phyloP scores from a whole-genome alignment of 208 protist species.

The Angomonas deanei region DNA sequence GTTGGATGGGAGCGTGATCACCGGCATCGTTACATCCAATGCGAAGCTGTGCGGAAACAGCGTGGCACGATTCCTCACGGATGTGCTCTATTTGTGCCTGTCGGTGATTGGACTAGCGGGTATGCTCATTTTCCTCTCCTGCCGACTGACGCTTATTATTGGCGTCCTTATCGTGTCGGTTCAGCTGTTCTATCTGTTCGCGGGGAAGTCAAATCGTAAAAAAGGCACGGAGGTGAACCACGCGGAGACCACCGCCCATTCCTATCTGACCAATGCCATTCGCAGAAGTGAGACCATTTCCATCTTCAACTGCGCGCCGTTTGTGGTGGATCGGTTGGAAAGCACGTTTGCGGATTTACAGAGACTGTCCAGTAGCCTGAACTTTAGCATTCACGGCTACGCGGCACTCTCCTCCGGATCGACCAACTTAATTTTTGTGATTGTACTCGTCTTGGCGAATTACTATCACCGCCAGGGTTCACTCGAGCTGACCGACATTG shows the following conservation, averaged over 20 bases:
- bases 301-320: conserved; percentile 45
- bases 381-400: conserved; percentile 60
- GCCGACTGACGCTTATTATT: conserved; percentile 43
- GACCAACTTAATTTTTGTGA: conserved; percentile 59
- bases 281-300: conserved; percentile 59
- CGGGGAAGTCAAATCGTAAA: conserved; percentile 21
- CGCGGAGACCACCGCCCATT: conserved; percentile 42
- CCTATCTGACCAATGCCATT: conserved; percentile 50
- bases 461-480: conserved; percentile 40
- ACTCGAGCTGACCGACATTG: conserved; percentile 52
- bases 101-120: conserved; percentile 20
- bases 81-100: conserved; percentile 35
- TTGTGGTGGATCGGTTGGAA: conserved; percentile 35
- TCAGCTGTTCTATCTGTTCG: conserved; percentile 41
- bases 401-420: conserved; percentile 42
- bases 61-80: conserved; percentile 45
- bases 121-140: conserved; percentile 54
- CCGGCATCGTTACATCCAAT: conserved; percentile 40
- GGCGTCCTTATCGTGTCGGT: conserved; percentile 29
- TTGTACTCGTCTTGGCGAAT: conserved; percentile 56
- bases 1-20: conserved; percentile 43
- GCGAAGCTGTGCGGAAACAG: conserved; percentile 27
- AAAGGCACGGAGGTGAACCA: conserved; percentile 23
- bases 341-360: conserved; percentile 19
- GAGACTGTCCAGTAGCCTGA: conserved; percentile 22